Evolutionary conservation across 768 basidiomycete species (phyloP).

Genomic region (Boletus reticulatus): DNA sequence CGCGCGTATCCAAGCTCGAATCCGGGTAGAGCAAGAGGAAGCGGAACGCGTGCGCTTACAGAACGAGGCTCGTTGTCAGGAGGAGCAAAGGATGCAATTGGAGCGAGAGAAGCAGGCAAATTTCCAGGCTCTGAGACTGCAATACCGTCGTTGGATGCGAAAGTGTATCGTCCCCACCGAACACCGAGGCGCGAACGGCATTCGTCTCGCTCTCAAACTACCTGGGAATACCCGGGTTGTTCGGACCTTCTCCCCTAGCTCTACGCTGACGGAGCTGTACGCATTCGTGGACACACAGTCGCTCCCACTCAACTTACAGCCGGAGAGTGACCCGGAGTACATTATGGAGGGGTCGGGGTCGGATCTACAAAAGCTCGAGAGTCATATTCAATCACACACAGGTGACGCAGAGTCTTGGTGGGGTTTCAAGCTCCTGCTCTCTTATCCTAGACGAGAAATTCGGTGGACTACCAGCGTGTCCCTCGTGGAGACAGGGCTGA

Average conservation of each 20-base stretch:
- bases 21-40: conserved; percentile 43
- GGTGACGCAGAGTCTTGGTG: conserved; percentile 50
- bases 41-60: conserved; percentile 34
- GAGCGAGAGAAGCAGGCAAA: conserved; percentile 37
- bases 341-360: conserved; percentile 38
- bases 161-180: conserved; percentile 41
- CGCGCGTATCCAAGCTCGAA: conserved; percentile 59
- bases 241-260: conserved; percentile 47
- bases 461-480: conserved; percentile 41
- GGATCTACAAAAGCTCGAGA: conserved; percentile 37
- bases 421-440: conserved; percentile 66
- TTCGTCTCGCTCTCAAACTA: conserved; percentile 54
- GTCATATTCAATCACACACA: conserved; percentile 31
- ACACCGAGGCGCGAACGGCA: conserved; percentile 23
- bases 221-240: conserved; percentile 57
- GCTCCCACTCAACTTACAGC: conserved; percentile 39
- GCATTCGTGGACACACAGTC: conserved; percentile 67
- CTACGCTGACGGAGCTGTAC: conserved; percentile 64
- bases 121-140: conserved; percentile 39
- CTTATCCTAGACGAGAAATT: conserved; percentile 70
- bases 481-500: conserved; percentile 47
- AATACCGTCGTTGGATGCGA: conserved; percentile 63
- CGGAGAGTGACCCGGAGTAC: conserved; percentile 40
- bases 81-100: conserved; percentile 35
- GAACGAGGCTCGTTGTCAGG: conserved; percentile 29